Evolutionary conservation across 495 filamentous ascomycete genomes (phyloP).

Genomic region (Penicillium cosmopolitanum): DNA sequence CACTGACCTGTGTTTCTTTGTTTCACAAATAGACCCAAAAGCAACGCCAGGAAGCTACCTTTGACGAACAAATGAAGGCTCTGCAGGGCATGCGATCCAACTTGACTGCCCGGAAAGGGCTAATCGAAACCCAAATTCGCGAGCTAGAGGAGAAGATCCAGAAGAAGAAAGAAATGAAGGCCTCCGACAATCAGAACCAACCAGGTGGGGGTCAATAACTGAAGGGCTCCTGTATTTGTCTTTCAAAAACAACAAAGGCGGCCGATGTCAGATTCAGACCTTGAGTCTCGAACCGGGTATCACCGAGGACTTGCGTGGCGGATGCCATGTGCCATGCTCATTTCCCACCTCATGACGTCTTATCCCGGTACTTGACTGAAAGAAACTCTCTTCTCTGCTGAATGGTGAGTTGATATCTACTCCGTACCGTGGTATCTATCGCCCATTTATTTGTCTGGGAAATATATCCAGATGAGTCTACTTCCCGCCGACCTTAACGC

Average conservation of each 20-base stretch:
- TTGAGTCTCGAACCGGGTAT: background rate
- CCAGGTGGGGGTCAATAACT: slow-evolving; percentile 15
- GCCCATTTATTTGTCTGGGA: background rate
- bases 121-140: slow-evolving; percentile 60
- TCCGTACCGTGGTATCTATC: background rate
- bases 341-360: background rate
- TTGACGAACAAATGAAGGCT: slow-evolving; percentile 55
- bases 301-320: background rate
- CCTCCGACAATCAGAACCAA: slow-evolving; percentile 24
- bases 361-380: background rate
- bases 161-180: slow-evolving; percentile 38
- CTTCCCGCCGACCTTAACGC: too few relatives aligned
- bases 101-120: slow-evolving; percentile 52
- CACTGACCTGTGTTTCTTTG: background rate
- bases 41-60: slow-evolving; percentile 50
- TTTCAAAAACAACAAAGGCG: too few relatives aligned
- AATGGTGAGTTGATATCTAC: background rate
- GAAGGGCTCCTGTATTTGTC: background rate
- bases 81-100: slow-evolving; percentile 52
- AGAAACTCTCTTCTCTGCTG: background rate
- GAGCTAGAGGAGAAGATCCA: slow-evolving; percentile 52
- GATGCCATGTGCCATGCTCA: background rate
- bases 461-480: background rate
- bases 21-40: slow-evolving; percentile 34
- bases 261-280: background rate